phyloP scores from a whole-genome alignment of 2,329 filamentous ascomycete species.

The Niveomyces coronatus region DNA sequence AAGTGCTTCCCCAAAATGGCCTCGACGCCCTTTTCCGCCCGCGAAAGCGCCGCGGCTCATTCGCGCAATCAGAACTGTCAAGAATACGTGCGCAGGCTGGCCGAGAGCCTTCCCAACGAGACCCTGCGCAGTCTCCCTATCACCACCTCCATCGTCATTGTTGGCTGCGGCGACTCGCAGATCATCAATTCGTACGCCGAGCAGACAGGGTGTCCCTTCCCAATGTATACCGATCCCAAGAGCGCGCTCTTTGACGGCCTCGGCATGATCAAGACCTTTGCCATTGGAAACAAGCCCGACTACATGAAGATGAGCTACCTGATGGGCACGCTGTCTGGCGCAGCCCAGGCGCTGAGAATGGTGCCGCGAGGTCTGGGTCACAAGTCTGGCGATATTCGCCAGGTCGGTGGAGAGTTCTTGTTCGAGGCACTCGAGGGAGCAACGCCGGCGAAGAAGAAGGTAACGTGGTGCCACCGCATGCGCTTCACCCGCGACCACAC shows the following conservation, averaged over 20 bases:
- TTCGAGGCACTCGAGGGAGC: slow-evolving; percentile 47
- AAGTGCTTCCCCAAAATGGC: slow-evolving; percentile 31
- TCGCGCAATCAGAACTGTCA: slow-evolving; percentile 67
- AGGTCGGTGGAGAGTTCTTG: slow-evolving; percentile 72
- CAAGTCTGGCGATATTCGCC: slow-evolving; percentile 54
- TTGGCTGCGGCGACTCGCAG: slow-evolving; percentile 61
- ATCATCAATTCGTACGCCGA: slow-evolving; percentile 58
- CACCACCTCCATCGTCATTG: slow-evolving; percentile 54
- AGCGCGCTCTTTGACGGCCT: slow-evolving; percentile 55
- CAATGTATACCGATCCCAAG: slow-evolving; percentile 68
- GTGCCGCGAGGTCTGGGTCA: slow-evolving; percentile 46
- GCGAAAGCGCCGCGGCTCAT: slow-evolving; percentile 12
- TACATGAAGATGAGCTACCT: slow-evolving; percentile 52
- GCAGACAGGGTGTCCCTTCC: slow-evolving; percentile 55
- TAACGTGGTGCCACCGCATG: slow-evolving; percentile 79
- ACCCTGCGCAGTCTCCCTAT: slow-evolving; percentile 39
- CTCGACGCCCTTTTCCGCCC: neutral
- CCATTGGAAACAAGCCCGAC: slow-evolving; percentile 47
- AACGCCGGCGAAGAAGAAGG: slow-evolving; percentile 43
- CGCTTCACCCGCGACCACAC: slow-evolving; percentile 66
- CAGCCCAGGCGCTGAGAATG: slow-evolving; percentile 50
- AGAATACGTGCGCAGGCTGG: slow-evolving; percentile 57
- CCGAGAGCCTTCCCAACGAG: slow-evolving; percentile 44
- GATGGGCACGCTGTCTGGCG: slow-evolving; percentile 37
- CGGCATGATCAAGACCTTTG: slow-evolving; percentile 56